Conservation (phyloP, 176 grass and related monocot genomes). For the Eleusine indica region DNA sequence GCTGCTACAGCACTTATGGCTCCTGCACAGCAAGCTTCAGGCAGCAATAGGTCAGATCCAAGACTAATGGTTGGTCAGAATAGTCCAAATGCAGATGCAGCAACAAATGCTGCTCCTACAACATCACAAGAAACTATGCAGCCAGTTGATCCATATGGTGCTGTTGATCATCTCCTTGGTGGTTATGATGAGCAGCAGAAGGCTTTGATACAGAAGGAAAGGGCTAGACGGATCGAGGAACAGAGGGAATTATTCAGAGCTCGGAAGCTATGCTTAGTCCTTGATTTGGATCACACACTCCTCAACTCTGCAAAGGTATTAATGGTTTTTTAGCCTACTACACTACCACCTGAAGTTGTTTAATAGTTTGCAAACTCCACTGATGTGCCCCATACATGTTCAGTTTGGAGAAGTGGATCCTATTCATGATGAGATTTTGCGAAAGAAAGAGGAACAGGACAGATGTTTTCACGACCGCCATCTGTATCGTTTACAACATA, state of each 20-base stretch:
- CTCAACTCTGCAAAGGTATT: slow-evolving; percentile 98
- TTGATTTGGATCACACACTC: slow-evolving; percentile 98
- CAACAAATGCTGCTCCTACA: slow-evolving; percentile 33
- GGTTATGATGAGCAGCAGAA: slow-evolving; percentile 95
- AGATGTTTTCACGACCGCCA: slow-evolving; percentile 67
- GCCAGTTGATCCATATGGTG: slow-evolving; percentile 61
- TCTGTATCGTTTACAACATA: slow-evolving; percentile 86
- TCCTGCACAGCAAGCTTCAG: slow-evolving; percentile 31
- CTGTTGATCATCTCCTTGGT: slow-evolving; percentile 79
- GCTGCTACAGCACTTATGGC: slow-evolving; percentile 46
- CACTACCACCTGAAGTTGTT: slow-evolving; percentile 1
- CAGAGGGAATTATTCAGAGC: slow-evolving; percentile 88
- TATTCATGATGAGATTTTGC: slow-evolving; percentile 80
- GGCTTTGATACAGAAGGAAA: slow-evolving; percentile 95
- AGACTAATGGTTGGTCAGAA: slow-evolving; percentile 40
- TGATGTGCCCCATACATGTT: slow-evolving; percentile 24
- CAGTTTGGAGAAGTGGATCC: slow-evolving; percentile 92
- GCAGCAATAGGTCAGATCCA: slow-evolving; percentile 37
- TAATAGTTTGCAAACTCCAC: slow-evolving; percentile 26
- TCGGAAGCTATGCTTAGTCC: slow-evolving; percentile 86
- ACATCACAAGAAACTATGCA: slow-evolving; percentile 19
- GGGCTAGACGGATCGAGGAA: slow-evolving; percentile 83
- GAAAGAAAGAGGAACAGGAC: slow-evolving; percentile 95
- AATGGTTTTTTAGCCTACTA: slow-evolving; percentile 23
- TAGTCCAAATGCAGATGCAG: slow-evolving; percentile 41